phyloP scores from a whole-genome alignment of 2,329 filamentous ascomycete species.

The Verticillium alfalfae region DNA sequence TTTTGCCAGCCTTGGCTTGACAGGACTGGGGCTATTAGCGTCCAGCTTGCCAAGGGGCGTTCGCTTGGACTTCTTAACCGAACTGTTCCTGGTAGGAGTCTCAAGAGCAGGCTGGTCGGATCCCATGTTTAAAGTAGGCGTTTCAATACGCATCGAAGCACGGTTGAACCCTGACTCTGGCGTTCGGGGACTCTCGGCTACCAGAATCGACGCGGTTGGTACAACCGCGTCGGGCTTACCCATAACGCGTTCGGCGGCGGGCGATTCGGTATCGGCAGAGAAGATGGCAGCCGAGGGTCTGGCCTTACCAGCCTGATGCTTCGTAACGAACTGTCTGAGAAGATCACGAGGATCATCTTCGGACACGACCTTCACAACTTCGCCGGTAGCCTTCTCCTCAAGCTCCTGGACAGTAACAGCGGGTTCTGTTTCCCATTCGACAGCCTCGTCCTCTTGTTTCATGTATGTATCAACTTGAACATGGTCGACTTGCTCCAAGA shows the following conservation, averaged over 20 bases:
- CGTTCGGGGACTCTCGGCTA: not conserved
- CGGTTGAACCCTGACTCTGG: not conserved
- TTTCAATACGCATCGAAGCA: not conserved
- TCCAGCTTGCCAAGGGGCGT: constrained; percentile 27
- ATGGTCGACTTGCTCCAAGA: not conserved
- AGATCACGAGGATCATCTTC: constrained; percentile 12
- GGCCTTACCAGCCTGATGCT: constrained; percentile 10
- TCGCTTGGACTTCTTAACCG: constrained; percentile 11
- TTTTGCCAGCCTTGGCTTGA: constrained; percentile 21
- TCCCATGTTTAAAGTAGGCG: not conserved
- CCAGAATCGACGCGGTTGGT: not conserved
- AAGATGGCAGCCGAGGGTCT: not conserved
- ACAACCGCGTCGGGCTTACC: not conserved
- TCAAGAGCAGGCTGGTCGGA: constrained; percentile 1
- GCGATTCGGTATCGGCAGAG: not conserved
- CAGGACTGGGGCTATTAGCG: constrained; percentile 29
- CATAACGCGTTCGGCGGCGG: not conserved
- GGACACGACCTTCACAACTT: not conserved
- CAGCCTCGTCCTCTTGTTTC: not conserved
- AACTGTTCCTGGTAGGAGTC: constrained; percentile 11
- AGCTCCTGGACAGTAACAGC: not conserved
- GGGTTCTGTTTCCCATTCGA: not conserved
- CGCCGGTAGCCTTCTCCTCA: not conserved
- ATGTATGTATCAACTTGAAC: not conserved
- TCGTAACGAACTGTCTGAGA: constrained; percentile 22